Percentiles rank a stretch among this genome's conserved stretches.
Evolutionary conservation across 768 basidiomycete genomes (phyloP).

Genomic region (Mrakia frigida): DNA sequence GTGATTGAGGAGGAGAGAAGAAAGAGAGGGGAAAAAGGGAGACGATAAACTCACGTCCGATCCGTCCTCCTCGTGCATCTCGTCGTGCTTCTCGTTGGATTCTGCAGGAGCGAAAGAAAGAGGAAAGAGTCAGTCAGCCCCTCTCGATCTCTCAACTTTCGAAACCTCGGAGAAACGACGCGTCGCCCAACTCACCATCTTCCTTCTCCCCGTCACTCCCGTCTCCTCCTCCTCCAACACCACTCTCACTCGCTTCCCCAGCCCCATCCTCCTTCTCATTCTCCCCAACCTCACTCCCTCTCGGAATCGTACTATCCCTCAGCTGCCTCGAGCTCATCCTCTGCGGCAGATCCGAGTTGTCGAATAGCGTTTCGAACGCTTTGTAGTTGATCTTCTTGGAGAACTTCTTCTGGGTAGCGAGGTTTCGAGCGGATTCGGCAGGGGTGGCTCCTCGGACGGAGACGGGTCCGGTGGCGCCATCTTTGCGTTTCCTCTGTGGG

Average conservation of each 20-base stretch:
- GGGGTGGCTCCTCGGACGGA: conserved; percentile 65
- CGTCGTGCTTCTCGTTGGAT: conserved; percentile 16
- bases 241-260: not conserved
- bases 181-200: not conserved
- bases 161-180: not conserved
- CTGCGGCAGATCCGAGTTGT: conserved; percentile 32
- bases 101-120: not conserved
- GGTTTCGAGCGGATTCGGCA: conserved; percentile 68
- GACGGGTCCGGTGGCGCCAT: conserved; percentile 50
- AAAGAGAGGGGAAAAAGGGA: too few species aligned
- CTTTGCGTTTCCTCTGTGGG: conserved; percentile 46
- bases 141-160: too few species aligned
- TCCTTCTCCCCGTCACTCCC: conserved; percentile 1
- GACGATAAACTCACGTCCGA: not conserved
- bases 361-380: conserved; percentile 72
- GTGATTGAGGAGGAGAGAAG: not conserved
- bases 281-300: not conserved
- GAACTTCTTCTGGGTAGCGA: conserved; percentile 76
- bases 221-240: conserved; percentile 5
- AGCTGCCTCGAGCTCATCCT: conserved; percentile 26
- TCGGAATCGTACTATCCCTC: conserved; percentile 20
- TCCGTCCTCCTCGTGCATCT: conserved; percentile 12
- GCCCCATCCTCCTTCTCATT: not conserved
- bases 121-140: too few species aligned
- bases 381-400: conserved; percentile 93